Percentiles rank a stretch among this genome's conserved stretches.
These are phyloP conservation scores for Russula abietina DNA, from an alignment of 768 basidiomycete species.

Conservation along the genomic window DNA sequence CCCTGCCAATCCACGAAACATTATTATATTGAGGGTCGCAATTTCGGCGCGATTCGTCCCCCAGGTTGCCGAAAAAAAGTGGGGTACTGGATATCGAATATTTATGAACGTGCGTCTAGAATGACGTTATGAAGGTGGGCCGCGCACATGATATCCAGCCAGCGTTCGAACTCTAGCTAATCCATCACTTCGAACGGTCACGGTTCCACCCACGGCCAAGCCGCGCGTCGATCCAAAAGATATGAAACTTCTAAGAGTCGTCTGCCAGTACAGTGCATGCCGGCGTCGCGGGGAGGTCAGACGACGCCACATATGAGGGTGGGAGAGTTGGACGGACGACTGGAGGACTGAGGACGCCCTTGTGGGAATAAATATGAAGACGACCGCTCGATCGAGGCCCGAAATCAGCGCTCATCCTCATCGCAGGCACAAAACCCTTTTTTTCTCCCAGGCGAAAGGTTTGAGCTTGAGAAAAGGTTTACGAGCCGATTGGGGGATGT, in stretches of 20 bases:
- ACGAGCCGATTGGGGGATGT: conserved; percentile 10
- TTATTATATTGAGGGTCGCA: background rate
- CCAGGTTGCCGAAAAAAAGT: background rate
- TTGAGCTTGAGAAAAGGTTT: background rate
- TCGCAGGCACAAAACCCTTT: background rate
- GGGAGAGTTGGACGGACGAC: background rate
- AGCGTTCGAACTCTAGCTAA: too few species aligned
- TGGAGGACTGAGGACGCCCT: too few species aligned
- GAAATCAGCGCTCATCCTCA: background rate
- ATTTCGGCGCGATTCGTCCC: background rate
- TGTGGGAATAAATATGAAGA: background rate
- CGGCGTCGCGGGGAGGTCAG: background rate
- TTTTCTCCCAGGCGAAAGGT: background rate
- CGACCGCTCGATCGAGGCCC: background rate
- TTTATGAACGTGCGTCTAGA: background rate
- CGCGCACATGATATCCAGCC: background rate
- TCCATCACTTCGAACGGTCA: background rate
- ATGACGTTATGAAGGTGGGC: background rate
- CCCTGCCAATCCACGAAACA: background rate
- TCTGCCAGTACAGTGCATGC: too few species aligned
- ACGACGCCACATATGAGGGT: conserved; percentile 8
- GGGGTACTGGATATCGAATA: too few species aligned
- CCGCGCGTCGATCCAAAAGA: background rate
- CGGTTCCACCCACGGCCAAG: background rate
- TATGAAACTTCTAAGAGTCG: background rate